Conservation (phyloP, 2,329 filamentous ascomycete genomes). For the Waltergamsia citrina region DNA sequence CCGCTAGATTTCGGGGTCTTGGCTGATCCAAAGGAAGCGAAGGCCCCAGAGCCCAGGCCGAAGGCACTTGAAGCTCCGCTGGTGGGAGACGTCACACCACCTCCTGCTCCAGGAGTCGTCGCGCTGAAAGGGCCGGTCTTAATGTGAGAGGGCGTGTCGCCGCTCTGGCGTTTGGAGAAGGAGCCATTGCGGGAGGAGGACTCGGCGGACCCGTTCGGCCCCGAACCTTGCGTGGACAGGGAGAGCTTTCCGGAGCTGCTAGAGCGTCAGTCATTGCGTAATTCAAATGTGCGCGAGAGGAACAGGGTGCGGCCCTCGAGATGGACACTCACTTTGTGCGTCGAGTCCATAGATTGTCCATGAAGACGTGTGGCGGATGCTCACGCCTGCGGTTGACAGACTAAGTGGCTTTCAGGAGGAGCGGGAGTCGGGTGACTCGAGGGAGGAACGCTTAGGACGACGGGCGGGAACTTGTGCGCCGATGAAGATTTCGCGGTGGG, state of each 20-base stretch:
- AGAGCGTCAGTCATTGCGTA: conserved; percentile 9
- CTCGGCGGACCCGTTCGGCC: conserved; percentile 41
- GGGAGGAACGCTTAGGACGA: too few relatives aligned
- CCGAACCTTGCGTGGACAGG: conserved; percentile 62
- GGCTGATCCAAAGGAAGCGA: conserved; percentile 73
- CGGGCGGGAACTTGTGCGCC: neutral
- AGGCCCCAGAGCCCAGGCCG: conserved; percentile 87
- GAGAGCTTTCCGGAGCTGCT: conserved; percentile 80
- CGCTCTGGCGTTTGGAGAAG: conserved; percentile 66
- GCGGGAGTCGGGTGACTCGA: neutral
- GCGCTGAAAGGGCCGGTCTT: conserved; percentile 72
- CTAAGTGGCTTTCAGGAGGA: neutral
- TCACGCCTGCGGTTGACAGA: neutral
- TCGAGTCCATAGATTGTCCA: conserved; percentile 68
- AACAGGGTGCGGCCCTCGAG: conserved; percentile 1
- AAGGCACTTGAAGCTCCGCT: conserved; percentile 79
- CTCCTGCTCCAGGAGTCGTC: conserved; percentile 52
- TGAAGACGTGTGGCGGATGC: conserved; percentile 14
- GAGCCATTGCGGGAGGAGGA: conserved; percentile 51
- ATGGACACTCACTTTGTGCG: conserved; percentile 59
- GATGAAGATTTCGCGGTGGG: neutral
- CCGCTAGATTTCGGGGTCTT: conserved; percentile 85
- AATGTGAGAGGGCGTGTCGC: conserved; percentile 58
- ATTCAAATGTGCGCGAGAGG: neutral
- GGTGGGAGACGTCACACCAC: conserved; percentile 20